These are phyloP conservation scores for Chloris gayana DNA, from an alignment of 176 grass and related monocot genomes.

Conservation along the genomic window DNA sequence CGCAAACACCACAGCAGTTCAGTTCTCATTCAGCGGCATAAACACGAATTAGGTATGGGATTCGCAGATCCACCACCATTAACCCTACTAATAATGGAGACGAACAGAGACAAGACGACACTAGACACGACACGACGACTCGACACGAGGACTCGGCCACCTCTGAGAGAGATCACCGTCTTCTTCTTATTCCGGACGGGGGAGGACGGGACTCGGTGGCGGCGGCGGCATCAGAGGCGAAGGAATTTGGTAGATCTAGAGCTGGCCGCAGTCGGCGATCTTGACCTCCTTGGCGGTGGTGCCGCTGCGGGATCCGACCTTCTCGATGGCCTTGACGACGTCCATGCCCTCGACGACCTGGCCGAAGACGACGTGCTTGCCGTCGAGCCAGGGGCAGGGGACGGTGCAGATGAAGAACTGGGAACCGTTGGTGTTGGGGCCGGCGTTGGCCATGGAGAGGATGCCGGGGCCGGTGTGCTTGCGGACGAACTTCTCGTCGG, in stretches of 20 bases:
- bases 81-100: background rate
- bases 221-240: background rate
- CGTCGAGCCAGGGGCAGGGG: constrained; percentile 48
- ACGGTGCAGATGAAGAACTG: constrained; percentile 95
- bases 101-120: too few species aligned
- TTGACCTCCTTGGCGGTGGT: constrained; percentile 37
- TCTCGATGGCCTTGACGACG: constrained; percentile 55
- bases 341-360: constrained; percentile 57
- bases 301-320: constrained; percentile 42
- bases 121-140: background rate
- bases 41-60: background rate
- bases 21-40: background rate
- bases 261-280: constrained; percentile 72
- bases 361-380: constrained; percentile 77
- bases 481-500: constrained; percentile 63
- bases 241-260: constrained; percentile 12
- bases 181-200: background rate
- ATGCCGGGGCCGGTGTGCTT: constrained; percentile 51
- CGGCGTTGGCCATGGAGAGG: constrained; percentile 79
- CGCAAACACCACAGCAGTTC: background rate
- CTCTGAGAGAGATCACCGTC: background rate
- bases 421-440: constrained; percentile 76
- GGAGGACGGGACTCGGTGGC: too few species aligned
- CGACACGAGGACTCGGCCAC: background rate
- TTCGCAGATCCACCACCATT: constrained; percentile 16